phyloP scores from a whole-genome alignment of 1,139 yeast genomes.

The Arxiozyma slooffiae region DNA sequence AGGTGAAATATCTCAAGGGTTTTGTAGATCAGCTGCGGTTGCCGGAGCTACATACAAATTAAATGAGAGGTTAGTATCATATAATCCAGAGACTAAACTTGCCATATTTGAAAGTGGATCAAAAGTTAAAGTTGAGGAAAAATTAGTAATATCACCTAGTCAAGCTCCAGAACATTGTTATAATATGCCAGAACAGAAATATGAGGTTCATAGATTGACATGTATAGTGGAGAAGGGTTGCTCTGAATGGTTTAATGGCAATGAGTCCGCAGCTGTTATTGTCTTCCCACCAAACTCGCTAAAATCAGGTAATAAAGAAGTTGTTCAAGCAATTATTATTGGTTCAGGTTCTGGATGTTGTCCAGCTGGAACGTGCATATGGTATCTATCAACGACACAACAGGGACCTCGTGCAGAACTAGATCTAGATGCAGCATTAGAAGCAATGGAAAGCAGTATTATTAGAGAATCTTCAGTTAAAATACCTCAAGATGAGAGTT shows the following conservation, averaged over 20 bases:
- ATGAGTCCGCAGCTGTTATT: conserved; percentile 75
- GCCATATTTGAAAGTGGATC: conserved; percentile 76
- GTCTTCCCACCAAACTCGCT: conserved; percentile 89
- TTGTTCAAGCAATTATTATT: conserved; percentile 79
- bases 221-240: conserved; percentile 82
- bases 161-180: conserved; percentile 44
- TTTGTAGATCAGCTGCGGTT: conserved; percentile 95
- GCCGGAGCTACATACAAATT: conserved; percentile 93
- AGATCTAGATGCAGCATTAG: conserved; percentile 73
- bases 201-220: conserved; percentile 61
- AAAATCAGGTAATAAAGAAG: conserved; percentile 52
- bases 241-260: conserved; percentile 81
- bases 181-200: conserved; percentile 35
- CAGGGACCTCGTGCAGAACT: conserved; percentile 59
- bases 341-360: conserved; percentile 88
- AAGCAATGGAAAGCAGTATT: conserved; percentile 68
- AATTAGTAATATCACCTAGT: conserved; percentile 60
- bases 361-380: conserved; percentile 77
- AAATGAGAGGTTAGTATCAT: conserved; percentile 52
- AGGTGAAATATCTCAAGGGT: conserved; percentile 93
- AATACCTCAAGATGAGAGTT: conserved; percentile 44
- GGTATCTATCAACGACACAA: conserved; percentile 81
- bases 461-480: conserved; percentile 63
- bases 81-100: conserved; percentile 53
- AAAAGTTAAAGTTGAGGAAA: conserved; percentile 62